A percentile compares a stretch with the other conserved stretches of the same genome.
These are phyloP conservation scores for Pseudotulostoma volvatum DNA, from an alignment of 495 filamentous ascomycete species.

Conservation along the genomic window DNA sequence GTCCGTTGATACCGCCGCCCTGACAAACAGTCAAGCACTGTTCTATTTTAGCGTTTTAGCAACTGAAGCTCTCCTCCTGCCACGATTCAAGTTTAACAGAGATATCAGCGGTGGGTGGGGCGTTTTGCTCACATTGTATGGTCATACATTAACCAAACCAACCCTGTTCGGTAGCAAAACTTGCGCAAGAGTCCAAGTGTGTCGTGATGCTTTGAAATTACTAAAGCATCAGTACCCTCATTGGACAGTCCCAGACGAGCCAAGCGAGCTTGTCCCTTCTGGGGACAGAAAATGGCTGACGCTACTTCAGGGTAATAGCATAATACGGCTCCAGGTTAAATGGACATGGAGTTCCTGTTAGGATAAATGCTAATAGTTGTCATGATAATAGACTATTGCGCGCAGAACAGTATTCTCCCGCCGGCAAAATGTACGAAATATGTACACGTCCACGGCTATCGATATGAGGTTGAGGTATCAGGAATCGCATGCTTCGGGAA, in stretches of 20 bases:
- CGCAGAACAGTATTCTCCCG: conserved; percentile 3
- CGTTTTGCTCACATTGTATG: conserved; percentile 18
- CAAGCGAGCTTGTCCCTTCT: conserved; percentile 5
- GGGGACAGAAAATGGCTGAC: conserved; percentile 16
- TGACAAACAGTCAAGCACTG: conserved; percentile 11
- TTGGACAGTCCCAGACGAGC: conserved; percentile 17
- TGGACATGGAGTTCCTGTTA: no score
- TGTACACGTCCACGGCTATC: conserved; percentile 6
- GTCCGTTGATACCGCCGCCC: not conserved
- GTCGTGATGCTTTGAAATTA: conserved; percentile 12
- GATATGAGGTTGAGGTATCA: conserved; percentile 12
- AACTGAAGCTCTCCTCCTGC: conserved; percentile 11
- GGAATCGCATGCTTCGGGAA: conserved; percentile 7
- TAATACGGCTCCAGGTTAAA: no score
- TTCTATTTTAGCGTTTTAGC: conserved; percentile 20
- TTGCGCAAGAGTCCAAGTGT: conserved; percentile 14
- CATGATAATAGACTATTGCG: conserved; percentile 13
- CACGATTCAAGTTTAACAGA: conserved; percentile 11
- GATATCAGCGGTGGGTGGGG: conserved; percentile 6
- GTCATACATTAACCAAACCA: conserved; percentile 13
- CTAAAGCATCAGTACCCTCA: conserved; percentile 10
- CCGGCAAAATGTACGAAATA: conserved; percentile 12
- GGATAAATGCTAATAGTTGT: not conserved
- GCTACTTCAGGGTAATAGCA: conserved; percentile 16
- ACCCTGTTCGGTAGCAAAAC: conserved; percentile 2